Conservation (phyloP, 352 stramenopile genomes). For the Pythium plurisporium region DNA sequence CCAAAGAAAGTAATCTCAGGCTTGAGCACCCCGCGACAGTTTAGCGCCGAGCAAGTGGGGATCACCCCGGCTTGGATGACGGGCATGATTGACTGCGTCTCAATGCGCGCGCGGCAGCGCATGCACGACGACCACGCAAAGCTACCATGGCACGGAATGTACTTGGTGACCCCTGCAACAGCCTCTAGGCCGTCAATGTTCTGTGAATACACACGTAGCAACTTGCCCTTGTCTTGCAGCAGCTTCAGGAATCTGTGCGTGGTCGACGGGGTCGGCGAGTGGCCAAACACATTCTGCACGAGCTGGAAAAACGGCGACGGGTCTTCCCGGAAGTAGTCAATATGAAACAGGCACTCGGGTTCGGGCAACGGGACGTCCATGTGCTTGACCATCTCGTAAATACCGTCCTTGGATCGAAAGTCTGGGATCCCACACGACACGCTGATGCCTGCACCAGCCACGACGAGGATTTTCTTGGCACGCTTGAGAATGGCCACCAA, state of each 20-base stretch:
- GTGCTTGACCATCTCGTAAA: conserved; percentile 78
- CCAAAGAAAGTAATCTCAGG: conserved; percentile 98
- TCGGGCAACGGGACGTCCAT: conserved; percentile 89
- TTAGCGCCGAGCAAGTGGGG: conserved; percentile 47
- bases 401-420: conserved; percentile 92
- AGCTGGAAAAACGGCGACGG: conserved; percentile 96
- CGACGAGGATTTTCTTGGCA: conserved; percentile 86
- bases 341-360: conserved; percentile 98
- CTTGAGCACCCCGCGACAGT: conserved; percentile 94
- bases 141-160: conserved; percentile 94
- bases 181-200: conserved; percentile 98
- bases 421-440: conserved; percentile 98
- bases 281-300: conserved; percentile 72
- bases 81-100: conserved; percentile 51
- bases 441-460: conserved; percentile 92
- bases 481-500: conserved; percentile 68
- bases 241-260: conserved; percentile 95
- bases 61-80: conserved; percentile 79
- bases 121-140: conserved; percentile 91
- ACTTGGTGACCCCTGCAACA: conserved; percentile 85
- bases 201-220: conserved; percentile 95
- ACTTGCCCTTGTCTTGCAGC: conserved; percentile 88
- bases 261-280: conserved; percentile 79
- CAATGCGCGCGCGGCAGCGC: conserved; percentile 66
- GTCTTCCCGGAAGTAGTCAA: conserved; percentile 95